Evolutionary conservation across 805 yeast genomes (phyloP).

Genomic region (Starmerella apis): DNA sequence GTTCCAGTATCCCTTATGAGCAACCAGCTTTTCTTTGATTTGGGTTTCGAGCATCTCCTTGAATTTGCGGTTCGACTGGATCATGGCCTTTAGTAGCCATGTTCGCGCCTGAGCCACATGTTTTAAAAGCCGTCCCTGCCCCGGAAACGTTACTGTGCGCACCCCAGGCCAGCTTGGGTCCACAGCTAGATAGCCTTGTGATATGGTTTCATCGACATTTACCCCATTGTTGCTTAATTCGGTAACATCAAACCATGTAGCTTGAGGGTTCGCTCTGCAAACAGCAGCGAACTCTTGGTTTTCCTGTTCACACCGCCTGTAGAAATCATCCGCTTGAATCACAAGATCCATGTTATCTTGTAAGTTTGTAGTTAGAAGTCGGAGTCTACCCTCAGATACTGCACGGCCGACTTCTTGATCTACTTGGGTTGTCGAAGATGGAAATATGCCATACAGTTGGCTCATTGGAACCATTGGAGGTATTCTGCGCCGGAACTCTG

Average conservation of each 20-base stretch:
- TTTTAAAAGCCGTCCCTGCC: slow-evolving; percentile 32
- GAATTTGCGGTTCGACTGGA: slow-evolving; percentile 28
- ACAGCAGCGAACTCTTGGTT: slow-evolving; percentile 22
- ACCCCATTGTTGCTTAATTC: slow-evolving; percentile 25
- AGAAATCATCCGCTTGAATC: slow-evolving; percentile 26
- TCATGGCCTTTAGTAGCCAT: slow-evolving; percentile 31
- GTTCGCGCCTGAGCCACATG: slow-evolving; percentile 29
- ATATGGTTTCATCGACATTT: slow-evolving; percentile 20
- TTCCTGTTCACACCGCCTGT: slow-evolving; percentile 6
- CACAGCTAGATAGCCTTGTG: slow-evolving; percentile 32
- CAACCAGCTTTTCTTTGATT: slow-evolving; percentile 29
- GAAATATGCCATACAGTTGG: slow-evolving; percentile 33
- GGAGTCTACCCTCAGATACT: slow-evolving; percentile 24
- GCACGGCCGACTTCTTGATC: slow-evolving; percentile 30
- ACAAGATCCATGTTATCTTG: slow-evolving; percentile 30
- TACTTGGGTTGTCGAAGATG: slow-evolving; percentile 31
- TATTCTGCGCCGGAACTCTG: slow-evolving; percentile 24
- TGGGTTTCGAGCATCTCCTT: slow-evolving; percentile 33
- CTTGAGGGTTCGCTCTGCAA: slow-evolving; percentile 27
- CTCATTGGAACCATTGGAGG: slow-evolving; percentile 31
- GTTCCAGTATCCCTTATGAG: slow-evolving; percentile 32
- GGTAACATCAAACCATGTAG: slow-evolving; percentile 24
- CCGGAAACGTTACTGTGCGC: slow-evolving; percentile 31
- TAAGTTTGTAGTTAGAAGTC: slow-evolving; percentile 28
- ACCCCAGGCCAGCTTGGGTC: slow-evolving; percentile 29